Conservation (phyloP, 2,329 filamentous ascomycete species). For the Colletotrichum tropicale region DNA sequence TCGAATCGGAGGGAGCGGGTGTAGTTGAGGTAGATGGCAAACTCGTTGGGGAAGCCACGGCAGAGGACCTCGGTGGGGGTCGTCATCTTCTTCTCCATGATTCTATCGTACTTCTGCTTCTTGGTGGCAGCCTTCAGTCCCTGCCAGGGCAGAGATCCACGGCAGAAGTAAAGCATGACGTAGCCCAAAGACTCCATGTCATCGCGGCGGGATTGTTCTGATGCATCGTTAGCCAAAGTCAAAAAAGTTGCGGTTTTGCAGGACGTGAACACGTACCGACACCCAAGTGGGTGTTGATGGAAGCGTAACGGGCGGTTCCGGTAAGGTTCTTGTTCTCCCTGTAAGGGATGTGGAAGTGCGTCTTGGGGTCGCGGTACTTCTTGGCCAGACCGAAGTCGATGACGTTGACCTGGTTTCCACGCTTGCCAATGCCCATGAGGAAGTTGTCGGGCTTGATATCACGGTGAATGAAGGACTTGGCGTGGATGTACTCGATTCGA, state of each 20-base stretch:
- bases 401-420: constrained; percentile 98
- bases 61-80: constrained; percentile 98
- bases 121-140: constrained; percentile 97
- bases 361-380: constrained; percentile 99
- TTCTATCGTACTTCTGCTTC: constrained; percentile 99
- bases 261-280: constrained; percentile 66
- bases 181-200: constrained; percentile 99
- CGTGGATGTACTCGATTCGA: constrained; percentile 99
- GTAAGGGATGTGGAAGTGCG: constrained; percentile 99
- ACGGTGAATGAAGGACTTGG: constrained; percentile 99
- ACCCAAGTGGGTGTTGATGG: constrained; percentile 97
- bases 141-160: constrained; percentile 98
- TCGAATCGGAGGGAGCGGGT: constrained; percentile 98
- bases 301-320: constrained; percentile 96
- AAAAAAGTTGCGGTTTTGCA: neutral
- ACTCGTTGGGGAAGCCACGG: constrained; percentile 99
- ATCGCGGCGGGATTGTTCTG: constrained; percentile 97
- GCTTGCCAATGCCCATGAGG: constrained; percentile 98
- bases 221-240: constrained; percentile 27
- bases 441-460: constrained; percentile 99
- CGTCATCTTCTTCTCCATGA: constrained; percentile 99
- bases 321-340: constrained; percentile 99
- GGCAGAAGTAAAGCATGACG: constrained; percentile 99
- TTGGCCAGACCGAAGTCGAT: constrained; percentile 99
- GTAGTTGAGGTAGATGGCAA: constrained; percentile 99